Evolutionary conservation across 495 filamentous ascomycete genomes (phyloP).

Genomic region (Lasiosphaeriaceae sp.): DNA sequence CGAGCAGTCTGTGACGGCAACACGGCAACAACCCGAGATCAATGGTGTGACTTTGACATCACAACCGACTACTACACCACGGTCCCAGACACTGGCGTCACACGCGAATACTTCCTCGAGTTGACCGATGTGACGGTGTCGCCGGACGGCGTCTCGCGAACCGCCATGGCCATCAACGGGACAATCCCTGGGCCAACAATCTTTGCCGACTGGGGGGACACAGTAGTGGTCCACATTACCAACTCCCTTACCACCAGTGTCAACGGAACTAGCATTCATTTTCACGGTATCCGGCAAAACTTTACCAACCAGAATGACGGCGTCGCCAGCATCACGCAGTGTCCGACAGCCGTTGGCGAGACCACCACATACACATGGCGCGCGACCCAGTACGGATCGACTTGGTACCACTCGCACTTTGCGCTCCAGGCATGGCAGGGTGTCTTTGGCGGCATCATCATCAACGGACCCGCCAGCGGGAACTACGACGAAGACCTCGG

Average conservation of each 20-base stretch:
- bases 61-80: slow-evolving; percentile 20
- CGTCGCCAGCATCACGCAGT: slow-evolving; percentile 42
- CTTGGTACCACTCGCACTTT: slow-evolving; percentile 55
- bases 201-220: slow-evolving; percentile 49
- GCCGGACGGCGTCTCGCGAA: slow-evolving; percentile 52
- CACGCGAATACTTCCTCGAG: slow-evolving; percentile 18
- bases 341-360: slow-evolving; percentile 43
- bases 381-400: slow-evolving; percentile 50
- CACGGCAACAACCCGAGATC: background rate
- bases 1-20: background rate
- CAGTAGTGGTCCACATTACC: slow-evolving; percentile 48
- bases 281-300: slow-evolving; percentile 33
- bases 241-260: slow-evolving; percentile 20
- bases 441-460: slow-evolving; percentile 43
- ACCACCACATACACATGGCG: slow-evolving; percentile 48
- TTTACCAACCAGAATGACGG: slow-evolving; percentile 42
- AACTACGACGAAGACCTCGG: slow-evolving; percentile 39
- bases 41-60: slow-evolving; percentile 19
- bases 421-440: slow-evolving; percentile 46
- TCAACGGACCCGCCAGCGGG: slow-evolving; percentile 22
- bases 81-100: slow-evolving; percentile 9
- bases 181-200: slow-evolving; percentile 52
- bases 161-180: slow-evolving; percentile 50
- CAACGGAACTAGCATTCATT: slow-evolving; percentile 38
- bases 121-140: slow-evolving; percentile 20